Evolutionary conservation across 306 rosid species (phyloP).

Genomic region (Ormosia emarginata): DNA sequence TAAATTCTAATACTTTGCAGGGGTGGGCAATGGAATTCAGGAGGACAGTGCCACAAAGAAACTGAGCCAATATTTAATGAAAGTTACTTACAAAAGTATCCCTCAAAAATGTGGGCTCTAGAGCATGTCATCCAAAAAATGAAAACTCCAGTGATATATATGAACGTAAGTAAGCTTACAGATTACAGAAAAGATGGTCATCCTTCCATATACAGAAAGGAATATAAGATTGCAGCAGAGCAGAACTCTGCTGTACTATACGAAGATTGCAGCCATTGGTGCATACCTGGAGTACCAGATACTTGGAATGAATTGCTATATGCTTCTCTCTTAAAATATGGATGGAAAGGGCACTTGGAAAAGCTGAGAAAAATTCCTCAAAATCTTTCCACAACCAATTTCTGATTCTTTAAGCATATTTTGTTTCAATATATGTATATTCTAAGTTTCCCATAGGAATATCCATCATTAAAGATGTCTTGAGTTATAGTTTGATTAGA

Average conservation of each 20-base stretch:
- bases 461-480: neutral
- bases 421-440: neutral
- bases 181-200: conserved; percentile 82
- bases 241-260: neutral
- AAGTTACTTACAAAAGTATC: conserved; percentile 48
- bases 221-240: conserved; percentile 19
- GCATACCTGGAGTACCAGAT: conserved; percentile 55
- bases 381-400: neutral
- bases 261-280: conserved; percentile 63
- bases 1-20: conserved; percentile 36
- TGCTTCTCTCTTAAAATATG: conserved; percentile 33
- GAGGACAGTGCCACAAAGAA: conserved; percentile 76
- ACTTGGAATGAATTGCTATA: conserved; percentile 40
- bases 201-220: conserved; percentile 62
- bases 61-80: conserved; percentile 58
- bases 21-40: conserved; percentile 88
- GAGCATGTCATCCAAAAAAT: conserved; percentile 50
- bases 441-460: neutral
- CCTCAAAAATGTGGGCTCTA: conserved; percentile 63
- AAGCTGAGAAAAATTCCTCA: neutral
- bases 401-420: neutral
- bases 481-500: neutral
- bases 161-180: conserved; percentile 71
- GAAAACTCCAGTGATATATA: conserved; percentile 55
- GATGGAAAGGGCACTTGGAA: conserved; percentile 30